Evolutionary conservation across 345 rosid species (phyloP), one percentile per base, ranked within the genome.

Genomic region (Bruguiera sexangula): DNA sequence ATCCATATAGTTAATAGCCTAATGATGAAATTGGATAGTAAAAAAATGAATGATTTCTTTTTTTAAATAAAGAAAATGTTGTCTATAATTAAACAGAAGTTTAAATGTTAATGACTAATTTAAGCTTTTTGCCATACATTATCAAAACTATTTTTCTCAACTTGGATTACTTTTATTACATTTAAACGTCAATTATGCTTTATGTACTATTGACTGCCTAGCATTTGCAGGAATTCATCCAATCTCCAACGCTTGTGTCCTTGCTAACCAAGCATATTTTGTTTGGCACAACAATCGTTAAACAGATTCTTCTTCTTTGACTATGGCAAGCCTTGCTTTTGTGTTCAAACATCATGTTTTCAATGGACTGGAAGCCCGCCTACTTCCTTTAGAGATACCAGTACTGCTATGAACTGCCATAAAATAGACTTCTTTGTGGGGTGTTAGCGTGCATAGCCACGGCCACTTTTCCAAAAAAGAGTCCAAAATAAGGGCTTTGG

Each of bases 221-320:
- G 32, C 64, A 39, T 39, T 31, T 26, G 34, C 65, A 57, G 70
- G 58, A 65, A 27, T 57, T 58, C n/a, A 51, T 21, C 51, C 60
- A 64, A 10, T 13, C 18, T 21, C 27, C 56, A n/a, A 56, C 46
- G 37, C 65, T 43, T 72, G 50, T 11, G 26, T 29, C 22, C 19
- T 65, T 46, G 29, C 56, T 39, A 36, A 15, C n/a, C 50, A n/a
- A 56, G n/a, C 16, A 8, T 2, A 9, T 54, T 21, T 54, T 39
- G 46, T 0, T 39, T 13, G 11, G 15, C 46, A 39, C 46, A 8
- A 8, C 46, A 9, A 39, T 10, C 1, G 10, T 39, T 2, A 39
- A 39, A 39, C 3, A 8, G 46, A 39, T 39, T 8, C 13, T 10
- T 39, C 46, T 3, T 2, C 46, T 2, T 10, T 39, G 15, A 39